Evolutionary conservation across 148 eudicot genomes (phyloP), one percentile per base, ranked within the genome.

Genomic region (Nepenthes gracilis): DNA sequence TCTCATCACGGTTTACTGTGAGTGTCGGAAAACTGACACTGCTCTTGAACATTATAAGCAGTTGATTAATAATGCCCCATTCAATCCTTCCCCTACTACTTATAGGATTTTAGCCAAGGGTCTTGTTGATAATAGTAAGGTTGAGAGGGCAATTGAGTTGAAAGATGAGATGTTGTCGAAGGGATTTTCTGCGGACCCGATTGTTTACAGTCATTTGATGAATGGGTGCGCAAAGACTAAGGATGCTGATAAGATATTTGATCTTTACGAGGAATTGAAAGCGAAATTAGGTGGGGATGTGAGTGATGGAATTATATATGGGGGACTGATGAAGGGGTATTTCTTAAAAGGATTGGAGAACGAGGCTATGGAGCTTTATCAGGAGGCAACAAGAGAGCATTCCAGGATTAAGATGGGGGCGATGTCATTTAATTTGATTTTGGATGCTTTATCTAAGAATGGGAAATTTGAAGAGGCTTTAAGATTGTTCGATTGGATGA

Each of bases 1-100:
- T 9, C 74, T 92, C 40, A 78, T 92, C 33, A 80, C 76, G 33
- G 69, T 83, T 40, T 92, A 83, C 49, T 67, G 86, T 50, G 98
- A 92, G 67, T 92, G 98, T 54, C 70, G 85, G 15, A 88, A 79
- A 59, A 74, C 77, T 6, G 98, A 92, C 69, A 73, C 80, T 34
- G 98, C 94, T 1, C 58, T 92, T 33, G 98, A 92, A 61, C 80
- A 80, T 52, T 92, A 88, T 73, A 88, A 84, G 64, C 82, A 79
- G 79, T 57, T 92, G 55, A 74, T 84, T 12, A 81, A 92, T 53
- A 83, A 88, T 35, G 94, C 96, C 2, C 98, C 98, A 0, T 80
- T 88, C 63, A 84, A 85, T 47, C 96, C 96, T 1, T 81, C 86
- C 0, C 75, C 79, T 2, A 75, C 83, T 4, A 92, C 96, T 5